phyloP scores from a whole-genome alignment of 192 early-diverging fungal genomes.

The Dimargaris verticillata region DNA sequence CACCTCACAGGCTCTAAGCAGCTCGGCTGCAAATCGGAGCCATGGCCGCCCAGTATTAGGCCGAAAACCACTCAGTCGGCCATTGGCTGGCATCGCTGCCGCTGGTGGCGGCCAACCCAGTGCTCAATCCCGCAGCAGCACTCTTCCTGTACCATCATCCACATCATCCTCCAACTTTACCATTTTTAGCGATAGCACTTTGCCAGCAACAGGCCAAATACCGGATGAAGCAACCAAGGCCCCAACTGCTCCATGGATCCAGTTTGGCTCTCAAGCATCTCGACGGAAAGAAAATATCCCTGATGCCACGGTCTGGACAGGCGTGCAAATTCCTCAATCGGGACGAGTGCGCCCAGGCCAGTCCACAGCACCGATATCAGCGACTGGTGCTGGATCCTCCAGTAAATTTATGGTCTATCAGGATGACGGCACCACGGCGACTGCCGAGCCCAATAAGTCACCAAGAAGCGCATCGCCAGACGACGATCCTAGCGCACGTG shows the following conservation, averaged over 20 bases:
- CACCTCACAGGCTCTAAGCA: neutral
- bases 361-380: neutral
- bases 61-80: conserved; percentile 10
- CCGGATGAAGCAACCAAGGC: neutral
- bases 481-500: no score
- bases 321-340: conserved; percentile 34
- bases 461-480: no score
- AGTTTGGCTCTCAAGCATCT: conserved; percentile 37
- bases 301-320: conserved; percentile 43
- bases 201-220: no score
- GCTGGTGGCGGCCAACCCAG: conserved; percentile 12
- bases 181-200: conserved; percentile 19
- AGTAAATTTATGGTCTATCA: no score
- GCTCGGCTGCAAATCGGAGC: neutral
- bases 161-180: conserved; percentile 14
- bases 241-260: conserved; percentile 27
- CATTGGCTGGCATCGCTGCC: no score
- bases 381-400: neutral
- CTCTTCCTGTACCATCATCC: conserved; percentile 3
- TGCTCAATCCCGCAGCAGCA: conserved; percentile 18
- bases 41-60: neutral
- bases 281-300: conserved; percentile 54
- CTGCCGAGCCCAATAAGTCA: no score
- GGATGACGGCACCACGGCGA: no score
- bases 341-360: conserved; percentile 7